A percentile compares a stretch with the other conserved stretches of the same genome.
phyloP scores from a whole-genome alignment of 176 grass and related monocot genomes.

The Ensete glaucum region DNA sequence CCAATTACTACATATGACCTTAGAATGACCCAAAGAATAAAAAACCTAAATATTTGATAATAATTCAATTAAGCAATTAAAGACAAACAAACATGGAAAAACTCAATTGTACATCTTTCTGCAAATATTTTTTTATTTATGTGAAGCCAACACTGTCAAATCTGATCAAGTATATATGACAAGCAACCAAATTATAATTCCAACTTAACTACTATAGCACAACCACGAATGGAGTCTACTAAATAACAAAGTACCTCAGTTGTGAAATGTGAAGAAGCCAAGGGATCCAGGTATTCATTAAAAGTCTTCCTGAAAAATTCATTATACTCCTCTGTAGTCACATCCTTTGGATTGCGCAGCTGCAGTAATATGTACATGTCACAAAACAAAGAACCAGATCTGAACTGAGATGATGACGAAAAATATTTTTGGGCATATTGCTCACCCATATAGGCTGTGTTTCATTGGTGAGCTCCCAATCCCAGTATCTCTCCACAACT shows the following conservation, averaged over 20 bases:
- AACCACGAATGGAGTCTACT: background rate
- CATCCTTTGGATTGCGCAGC: slow-evolving; percentile 82
- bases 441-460: slow-evolving; percentile 96
- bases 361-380: slow-evolving; percentile 14
- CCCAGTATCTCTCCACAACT: slow-evolving; percentile 89
- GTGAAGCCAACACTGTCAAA: too few species aligned
- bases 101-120: too few species aligned
- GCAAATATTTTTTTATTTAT: too few species aligned
- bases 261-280: slow-evolving; percentile 93
- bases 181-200: too few species aligned
- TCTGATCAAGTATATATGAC: too few species aligned
- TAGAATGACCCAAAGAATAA: too few species aligned
- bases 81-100: too few species aligned
- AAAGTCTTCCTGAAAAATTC: slow-evolving; percentile 98
- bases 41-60: too few species aligned
- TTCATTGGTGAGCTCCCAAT: slow-evolving; percentile 97
- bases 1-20: too few species aligned
- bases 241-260: slow-evolving; percentile 45
- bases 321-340: slow-evolving; percentile 88
- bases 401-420: background rate
- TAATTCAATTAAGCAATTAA: too few species aligned
- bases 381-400: background rate
- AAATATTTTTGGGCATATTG: slow-evolving; percentile 6
- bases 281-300: slow-evolving; percentile 72
- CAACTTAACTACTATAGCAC: too few species aligned